Conservation (phyloP, 192 early-diverging fungal genomes). For the Neocallimastix lanati region DNA sequence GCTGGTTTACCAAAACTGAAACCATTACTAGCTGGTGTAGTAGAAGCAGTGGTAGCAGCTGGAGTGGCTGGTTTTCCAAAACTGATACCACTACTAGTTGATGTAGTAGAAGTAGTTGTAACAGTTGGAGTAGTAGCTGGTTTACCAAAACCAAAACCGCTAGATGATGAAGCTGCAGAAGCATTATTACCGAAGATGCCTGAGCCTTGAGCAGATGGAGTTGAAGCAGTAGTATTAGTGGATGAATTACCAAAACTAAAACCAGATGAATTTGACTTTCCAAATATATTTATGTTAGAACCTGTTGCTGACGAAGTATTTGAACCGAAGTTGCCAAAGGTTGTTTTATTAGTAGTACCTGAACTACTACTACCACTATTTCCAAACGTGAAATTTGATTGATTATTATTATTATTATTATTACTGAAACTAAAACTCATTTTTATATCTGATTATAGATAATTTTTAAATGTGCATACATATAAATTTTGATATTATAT, state of each 20-base stretch:
- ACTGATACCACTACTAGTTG: constrained; percentile 7
- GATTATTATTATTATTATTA: too few species aligned
- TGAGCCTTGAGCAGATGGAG: constrained; percentile 2
- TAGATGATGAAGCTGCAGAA: not conserved
- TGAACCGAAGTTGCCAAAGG: constrained; percentile 1
- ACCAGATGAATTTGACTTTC: constrained; percentile 7
- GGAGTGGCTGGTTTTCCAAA: too few species aligned
- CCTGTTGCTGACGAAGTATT: not conserved
- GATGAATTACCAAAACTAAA: constrained; percentile 5
- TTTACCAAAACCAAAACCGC: not conserved
- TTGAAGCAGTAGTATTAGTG: constrained; percentile 2
- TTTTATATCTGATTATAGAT: too few species aligned
- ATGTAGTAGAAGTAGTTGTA: constrained; percentile 1
- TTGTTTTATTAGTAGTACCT: too few species aligned
- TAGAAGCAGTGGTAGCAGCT: too few species aligned
- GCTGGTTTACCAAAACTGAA: too few species aligned
- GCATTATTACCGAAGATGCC: constrained; percentile 7
- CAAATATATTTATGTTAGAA: not conserved
- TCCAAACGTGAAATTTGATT: not conserved
- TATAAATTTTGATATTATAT: too few species aligned
- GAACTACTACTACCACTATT: not conserved
- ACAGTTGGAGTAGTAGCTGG: too few species aligned
- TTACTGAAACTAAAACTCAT: too few species aligned
- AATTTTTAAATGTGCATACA: too few species aligned
- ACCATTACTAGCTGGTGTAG: too few species aligned